These are phyloP conservation scores for Parasarocladium wereldwijsianum DNA, from an alignment of 2,329 filamentous ascomycete species.

Conservation along the genomic window DNA sequence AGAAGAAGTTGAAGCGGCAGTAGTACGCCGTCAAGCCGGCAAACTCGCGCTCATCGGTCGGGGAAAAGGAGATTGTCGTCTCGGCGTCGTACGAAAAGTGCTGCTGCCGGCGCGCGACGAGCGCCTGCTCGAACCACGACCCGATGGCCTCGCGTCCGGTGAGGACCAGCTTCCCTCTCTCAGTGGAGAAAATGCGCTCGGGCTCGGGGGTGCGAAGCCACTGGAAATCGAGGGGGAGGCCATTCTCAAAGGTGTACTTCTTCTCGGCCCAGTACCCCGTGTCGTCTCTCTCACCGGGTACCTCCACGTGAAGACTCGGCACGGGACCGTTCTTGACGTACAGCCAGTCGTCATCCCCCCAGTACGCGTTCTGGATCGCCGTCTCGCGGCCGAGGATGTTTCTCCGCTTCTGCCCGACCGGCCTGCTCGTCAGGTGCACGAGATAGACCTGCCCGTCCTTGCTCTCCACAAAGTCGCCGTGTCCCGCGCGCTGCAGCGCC, in stretches of 20 bases:
- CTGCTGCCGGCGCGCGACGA: constrained; percentile 38
- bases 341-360: constrained; percentile 45
- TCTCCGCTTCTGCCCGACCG: constrained; percentile 33
- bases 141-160: constrained; percentile 37
- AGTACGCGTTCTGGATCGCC: constrained; percentile 42
- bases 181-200: constrained; percentile 32
- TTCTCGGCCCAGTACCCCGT: constrained; percentile 32
- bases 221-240: constrained; percentile 37
- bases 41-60: constrained; percentile 43
- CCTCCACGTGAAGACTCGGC: constrained; percentile 35
- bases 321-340: constrained; percentile 44
- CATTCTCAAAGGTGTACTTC: constrained; percentile 29
- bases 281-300: constrained; percentile 33
- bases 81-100: constrained; percentile 49
- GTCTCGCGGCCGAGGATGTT: constrained; percentile 42
- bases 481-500: constrained; percentile 36
- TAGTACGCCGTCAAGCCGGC: constrained; percentile 49
- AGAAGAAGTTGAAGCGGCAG: constrained; percentile 51
- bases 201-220: constrained; percentile 42
- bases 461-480: constrained; percentile 39
- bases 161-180: constrained; percentile 26
- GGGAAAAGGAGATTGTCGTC: constrained; percentile 36
- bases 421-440: constrained; percentile 37
- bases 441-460: constrained; percentile 36
- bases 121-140: constrained; percentile 43